Conservation (phyloP, 495 filamentous ascomycete genomes). For the Xylaria nigripes region DNA sequence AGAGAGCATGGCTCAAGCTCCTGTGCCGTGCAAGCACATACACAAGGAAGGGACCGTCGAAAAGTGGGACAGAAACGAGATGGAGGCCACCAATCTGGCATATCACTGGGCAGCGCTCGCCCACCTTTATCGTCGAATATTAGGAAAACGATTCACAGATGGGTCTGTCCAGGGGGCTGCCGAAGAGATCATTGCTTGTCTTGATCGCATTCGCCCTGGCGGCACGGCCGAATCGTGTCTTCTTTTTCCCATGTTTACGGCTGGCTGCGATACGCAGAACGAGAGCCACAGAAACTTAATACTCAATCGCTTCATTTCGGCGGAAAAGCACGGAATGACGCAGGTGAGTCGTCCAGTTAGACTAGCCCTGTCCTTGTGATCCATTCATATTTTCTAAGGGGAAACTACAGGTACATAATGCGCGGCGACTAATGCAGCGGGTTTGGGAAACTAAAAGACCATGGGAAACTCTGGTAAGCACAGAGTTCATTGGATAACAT, state of each 20-base stretch:
- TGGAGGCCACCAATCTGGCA: conserved; percentile 69
- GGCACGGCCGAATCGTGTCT: conserved; percentile 68
- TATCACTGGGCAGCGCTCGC: conserved; percentile 76
- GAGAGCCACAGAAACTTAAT: conserved; percentile 49
- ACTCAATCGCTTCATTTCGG: conserved; percentile 55
- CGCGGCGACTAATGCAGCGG: conserved; percentile 55
- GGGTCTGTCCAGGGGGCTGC: conserved; percentile 55
- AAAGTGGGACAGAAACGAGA: conserved; percentile 52
- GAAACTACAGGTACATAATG: conserved; percentile 43
- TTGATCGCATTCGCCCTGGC: conserved; percentile 55
- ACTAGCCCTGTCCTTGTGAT: neutral
- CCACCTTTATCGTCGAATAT: conserved; percentile 66
- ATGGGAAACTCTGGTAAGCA: conserved; percentile 56
- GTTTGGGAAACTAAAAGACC: conserved; percentile 55
- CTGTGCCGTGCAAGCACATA: conserved; percentile 39
- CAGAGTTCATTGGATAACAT: conserved; percentile 54
- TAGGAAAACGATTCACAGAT: conserved; percentile 50
- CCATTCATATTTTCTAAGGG: conserved; percentile 6
- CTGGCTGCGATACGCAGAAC: conserved; percentile 64
- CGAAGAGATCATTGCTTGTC: conserved; percentile 50
- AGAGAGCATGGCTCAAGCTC: conserved; percentile 33
- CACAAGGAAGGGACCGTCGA: conserved; percentile 39
- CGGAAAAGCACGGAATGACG: conserved; percentile 71
- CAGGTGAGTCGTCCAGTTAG: conserved; percentile 41
- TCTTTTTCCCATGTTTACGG: conserved; percentile 78